Evolutionary conservation across 2,329 filamentous ascomycete genomes (phyloP), one percentile per base, ranked within the genome.

Genomic region (Exophiala spinifera): DNA sequence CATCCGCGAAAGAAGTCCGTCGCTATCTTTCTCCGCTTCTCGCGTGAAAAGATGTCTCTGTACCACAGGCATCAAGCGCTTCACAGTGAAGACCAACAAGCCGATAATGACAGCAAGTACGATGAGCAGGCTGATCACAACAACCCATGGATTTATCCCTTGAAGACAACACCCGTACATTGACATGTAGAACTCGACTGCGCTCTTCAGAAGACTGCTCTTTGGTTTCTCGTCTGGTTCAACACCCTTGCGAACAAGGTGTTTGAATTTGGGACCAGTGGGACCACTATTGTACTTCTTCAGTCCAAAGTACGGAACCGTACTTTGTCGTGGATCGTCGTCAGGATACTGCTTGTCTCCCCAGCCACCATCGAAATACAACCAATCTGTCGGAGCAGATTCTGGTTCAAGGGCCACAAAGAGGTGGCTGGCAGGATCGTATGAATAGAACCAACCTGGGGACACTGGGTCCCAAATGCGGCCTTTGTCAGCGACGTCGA

Each of bases 261-360:
- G 86, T 78, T 97, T 97, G 77, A 87, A 94, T 60, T 88, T 84
- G 3, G 92, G 92, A 0, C 92, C 94, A 4, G 86, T 72, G 0
- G 92, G 92, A 0, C 94, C 92, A 42, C 87, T 90, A 20, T 95
- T 88, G 69, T 96, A 97, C 72, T 97, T 91, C 65, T 95, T 95
- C 69, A 96, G 87, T 0, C 91, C 91, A 51, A 91, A 88, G 60
- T 97, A 86, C 31, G 89, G 83, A 79, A 95, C 97, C 1, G 55
- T 60, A 17, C 46, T 28, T 70, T 97, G 94, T 46, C 94, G 81
- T 20, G 74, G 70, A 65, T 99, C 94, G 33, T 83, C 83, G 3
- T 96, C 78, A 2, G 85, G 84, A 67, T 96, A 96, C 62, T 91
- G 82, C 66, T 92, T 90, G 71, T 97, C 94, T 34, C 94, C 94